Percentiles rank a stretch among this genome's conserved stretches.
phyloP scores from a whole-genome alignment of 2,329 filamentous ascomycete species.

The Fusarium brachygibbosum region DNA sequence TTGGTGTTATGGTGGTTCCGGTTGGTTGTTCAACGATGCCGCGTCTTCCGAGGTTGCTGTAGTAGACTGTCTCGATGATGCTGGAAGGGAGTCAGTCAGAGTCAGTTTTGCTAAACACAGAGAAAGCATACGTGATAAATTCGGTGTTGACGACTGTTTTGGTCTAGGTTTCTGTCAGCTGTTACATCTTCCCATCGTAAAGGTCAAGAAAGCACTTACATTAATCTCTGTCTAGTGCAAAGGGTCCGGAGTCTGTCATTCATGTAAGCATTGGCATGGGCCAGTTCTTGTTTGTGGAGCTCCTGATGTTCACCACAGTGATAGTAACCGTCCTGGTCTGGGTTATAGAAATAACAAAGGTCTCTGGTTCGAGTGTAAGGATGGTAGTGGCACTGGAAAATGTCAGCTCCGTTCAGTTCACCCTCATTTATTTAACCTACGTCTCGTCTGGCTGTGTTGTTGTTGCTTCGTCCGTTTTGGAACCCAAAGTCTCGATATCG shows the following conservation, averaged over 20 bases:
- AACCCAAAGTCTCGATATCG: not conserved
- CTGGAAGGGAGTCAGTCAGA: not conserved
- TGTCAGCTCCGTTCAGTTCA: not conserved
- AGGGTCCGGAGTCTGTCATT: not conserved
- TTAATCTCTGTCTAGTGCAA: not conserved
- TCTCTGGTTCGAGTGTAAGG: not conserved
- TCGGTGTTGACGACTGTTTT: not conserved
- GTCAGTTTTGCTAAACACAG: accelerated
- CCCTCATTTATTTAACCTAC: not conserved
- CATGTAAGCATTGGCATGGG: not conserved
- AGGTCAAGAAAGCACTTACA: not conserved
- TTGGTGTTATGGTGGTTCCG: not conserved
- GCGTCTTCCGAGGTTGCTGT: not conserved
- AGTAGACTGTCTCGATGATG: not conserved
- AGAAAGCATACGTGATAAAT: not conserved
- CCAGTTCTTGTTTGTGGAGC: not conserved
- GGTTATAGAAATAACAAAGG: not conserved
- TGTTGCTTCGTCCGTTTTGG: not conserved
- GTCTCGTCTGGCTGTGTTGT: not conserved
- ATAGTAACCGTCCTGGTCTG: not conserved
- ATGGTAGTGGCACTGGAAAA: not conserved
- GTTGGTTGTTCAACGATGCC: not conserved
- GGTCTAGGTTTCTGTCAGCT: not conserved
- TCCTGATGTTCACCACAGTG: not conserved
- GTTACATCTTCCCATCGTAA: too few species aligned